Evolutionary conservation across 345 rosid genomes (phyloP), one percentile per base, ranked within the genome.

Genomic region (Zanthoxylum bungeanum): DNA sequence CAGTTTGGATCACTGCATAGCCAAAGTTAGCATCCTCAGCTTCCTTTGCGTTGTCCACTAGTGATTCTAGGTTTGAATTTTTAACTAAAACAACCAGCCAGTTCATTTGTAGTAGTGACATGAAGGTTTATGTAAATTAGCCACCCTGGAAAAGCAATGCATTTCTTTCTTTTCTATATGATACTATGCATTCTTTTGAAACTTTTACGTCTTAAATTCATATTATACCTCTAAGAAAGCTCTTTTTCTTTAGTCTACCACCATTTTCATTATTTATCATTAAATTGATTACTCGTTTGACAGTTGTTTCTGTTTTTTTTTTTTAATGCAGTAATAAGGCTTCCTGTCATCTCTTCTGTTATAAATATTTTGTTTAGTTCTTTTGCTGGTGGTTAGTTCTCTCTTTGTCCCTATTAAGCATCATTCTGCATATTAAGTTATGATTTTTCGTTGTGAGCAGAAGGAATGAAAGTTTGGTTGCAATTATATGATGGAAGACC

Each of bases 401-500:
- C 16, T 9, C 33, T 68, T 33, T 27, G n/a, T 36, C 51, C 4
- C 46, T 50, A 3, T 50, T 66, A 33, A 17, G 7, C 44, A 66
- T 50, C 40, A 40, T 34, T 36, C 37, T 30, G 25, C 53, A 11
- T 5, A 39, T 39, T 72, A 11, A 39, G 63, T 30, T 56, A 1
- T 49, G 27, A 28, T 66, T 51, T 73, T 52, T 39, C 28, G 17
- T 81, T 73, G 60, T 77, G 71, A 59, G 72, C 91, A 94, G 98
- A 92, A 87, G 98, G 87, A 76, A 90, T 92, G 97, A 87, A 74
- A 75, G 92, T 92, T 70, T 76, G 73, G 63, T 59, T 92, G 80
- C 91, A 91, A 75, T 75, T 94, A 65, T 92, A 75, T 76, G 92
- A 89, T 73, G 98, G 87, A 74, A 84, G 83, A 72, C 86, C 97